A percentile compares a stretch with the other conserved stretches of the same genome.
phyloP scores from a whole-genome alignment of 192 early-diverging fungal species.

The Gamsiella multidivaricata region DNA sequence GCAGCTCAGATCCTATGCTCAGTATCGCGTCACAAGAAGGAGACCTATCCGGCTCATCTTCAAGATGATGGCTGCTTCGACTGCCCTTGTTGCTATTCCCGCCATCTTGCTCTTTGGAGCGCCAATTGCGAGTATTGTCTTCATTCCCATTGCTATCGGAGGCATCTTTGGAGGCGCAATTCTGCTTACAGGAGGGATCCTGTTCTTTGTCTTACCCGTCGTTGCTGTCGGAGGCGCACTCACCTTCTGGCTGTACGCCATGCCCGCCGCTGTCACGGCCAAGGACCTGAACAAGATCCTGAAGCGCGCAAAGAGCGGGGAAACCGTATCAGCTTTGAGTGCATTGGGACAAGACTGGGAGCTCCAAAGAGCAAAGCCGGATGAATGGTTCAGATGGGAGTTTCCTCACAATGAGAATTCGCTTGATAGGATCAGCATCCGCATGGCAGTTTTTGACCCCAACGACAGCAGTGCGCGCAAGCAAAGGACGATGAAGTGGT shows the following conservation, averaged over 20 bases:
- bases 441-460: constrained; percentile 40
- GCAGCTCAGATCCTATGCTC: background rate
- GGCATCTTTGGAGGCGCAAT: constrained; percentile 28
- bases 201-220: constrained; percentile 31
- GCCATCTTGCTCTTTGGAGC: constrained; percentile 34
- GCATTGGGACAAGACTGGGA: constrained; percentile 36
- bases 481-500: background rate
- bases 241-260: constrained; percentile 9
- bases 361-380: constrained; percentile 14
- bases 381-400: constrained; percentile 49
- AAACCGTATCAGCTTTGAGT: constrained; percentile 11
- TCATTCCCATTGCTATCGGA: constrained; percentile 29
- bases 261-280: constrained; percentile 16
- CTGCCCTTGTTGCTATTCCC: constrained; percentile 26
- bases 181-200: constrained; percentile 24
- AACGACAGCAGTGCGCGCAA: constrained; percentile 28
- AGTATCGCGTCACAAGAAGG: background rate
- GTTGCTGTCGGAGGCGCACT: constrained; percentile 19
- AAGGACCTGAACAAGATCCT: constrained; percentile 32
- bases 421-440: constrained; percentile 30
- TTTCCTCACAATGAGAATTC: constrained; percentile 14
- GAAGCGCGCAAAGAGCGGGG: constrained; percentile 14
- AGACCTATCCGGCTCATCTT: constrained; percentile 24
- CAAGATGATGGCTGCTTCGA: constrained; percentile 17
- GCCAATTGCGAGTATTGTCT: constrained; percentile 3